Conservation (phyloP, 2,329 filamentous ascomycete genomes). For the Ilyonectria robusta region DNA sequence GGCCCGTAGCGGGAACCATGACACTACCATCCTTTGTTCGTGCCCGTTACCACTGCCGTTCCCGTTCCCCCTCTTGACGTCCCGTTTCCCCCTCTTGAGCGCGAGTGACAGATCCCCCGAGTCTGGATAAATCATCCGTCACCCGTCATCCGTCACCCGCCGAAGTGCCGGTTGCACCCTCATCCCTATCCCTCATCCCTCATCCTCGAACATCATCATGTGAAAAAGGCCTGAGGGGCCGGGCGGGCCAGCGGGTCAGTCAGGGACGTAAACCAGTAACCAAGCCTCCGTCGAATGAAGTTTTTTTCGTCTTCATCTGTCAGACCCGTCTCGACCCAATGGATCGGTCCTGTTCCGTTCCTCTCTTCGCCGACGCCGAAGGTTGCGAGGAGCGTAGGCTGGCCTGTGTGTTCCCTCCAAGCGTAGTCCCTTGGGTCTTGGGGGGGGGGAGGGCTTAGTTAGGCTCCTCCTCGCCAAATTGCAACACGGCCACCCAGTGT, state of each 20-base stretch:
- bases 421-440: constrained; percentile 26
- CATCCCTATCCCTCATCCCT: background rate
- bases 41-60: background rate
- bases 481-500: constrained; percentile 12
- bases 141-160: background rate
- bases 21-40: constrained; percentile 5
- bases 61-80: too few species aligned
- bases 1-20: constrained; percentile 26
- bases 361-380: constrained; percentile 46
- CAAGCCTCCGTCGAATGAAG: constrained; percentile 4
- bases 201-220: background rate
- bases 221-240: background rate
- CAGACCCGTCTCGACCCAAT: constrained; percentile 12
- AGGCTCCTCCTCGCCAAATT: constrained; percentile 20
- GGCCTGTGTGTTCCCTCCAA: constrained; percentile 45
- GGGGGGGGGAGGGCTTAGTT: constrained; percentile 13
- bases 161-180: background rate
- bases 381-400: constrained; percentile 42
- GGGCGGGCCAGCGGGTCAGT: constrained; percentile 11
- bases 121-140: background rate
- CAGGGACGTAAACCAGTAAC: constrained; percentile 17
- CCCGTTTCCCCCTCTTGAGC: too few species aligned
- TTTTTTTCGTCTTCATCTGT: background rate
- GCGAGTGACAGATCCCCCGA: background rate
- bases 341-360: constrained; percentile 32